Percentiles rank a stretch among this genome's conserved stretches.
These are phyloP conservation scores for Pythium oligandrum DNA, from an alignment of 352 stramenopile genomes.

Conservation along the genomic window DNA sequence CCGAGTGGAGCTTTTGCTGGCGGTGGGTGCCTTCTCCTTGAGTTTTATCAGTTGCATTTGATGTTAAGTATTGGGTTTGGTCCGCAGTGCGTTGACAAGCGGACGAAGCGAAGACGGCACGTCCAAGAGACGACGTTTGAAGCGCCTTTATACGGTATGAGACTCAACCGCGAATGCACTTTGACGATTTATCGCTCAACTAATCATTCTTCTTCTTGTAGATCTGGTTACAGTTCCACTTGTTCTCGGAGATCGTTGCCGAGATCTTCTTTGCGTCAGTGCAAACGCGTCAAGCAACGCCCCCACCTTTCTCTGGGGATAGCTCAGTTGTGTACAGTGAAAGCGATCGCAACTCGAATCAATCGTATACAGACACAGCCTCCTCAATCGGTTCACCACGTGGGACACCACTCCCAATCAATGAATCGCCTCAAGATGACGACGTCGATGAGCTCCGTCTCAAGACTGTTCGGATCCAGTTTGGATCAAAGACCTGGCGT, in stretches of 20 bases:
- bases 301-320: conserved; percentile 7
- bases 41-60: not conserved
- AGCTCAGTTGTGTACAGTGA: conserved; percentile 9
- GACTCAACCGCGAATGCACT: too few species aligned
- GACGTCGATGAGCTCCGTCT: conserved; percentile 48
- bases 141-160: too few species aligned
- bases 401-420: too few species aligned
- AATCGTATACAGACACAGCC: conserved; percentile 2
- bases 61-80: too few species aligned
- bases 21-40: not conserved
- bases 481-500: conserved; percentile 60
- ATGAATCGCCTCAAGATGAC: too few species aligned
- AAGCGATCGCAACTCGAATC: conserved; percentile 11
- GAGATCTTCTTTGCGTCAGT: conserved; percentile 60
- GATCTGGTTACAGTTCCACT: conserved; percentile 77
- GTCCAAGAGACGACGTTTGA: too few species aligned
- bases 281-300: conserved; percentile 29
- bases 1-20: conserved; percentile 73
- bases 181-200: not conserved
- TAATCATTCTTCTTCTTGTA: conserved; percentile 10
- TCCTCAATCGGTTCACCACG: too few species aligned
- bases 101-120: too few species aligned
- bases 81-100: too few species aligned
- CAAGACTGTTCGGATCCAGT: conserved; percentile 55
- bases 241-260: conserved; percentile 60